Evolutionary conservation across 2,329 filamentous ascomycete genomes (phyloP).

Genomic region (Apiospora marii): DNA sequence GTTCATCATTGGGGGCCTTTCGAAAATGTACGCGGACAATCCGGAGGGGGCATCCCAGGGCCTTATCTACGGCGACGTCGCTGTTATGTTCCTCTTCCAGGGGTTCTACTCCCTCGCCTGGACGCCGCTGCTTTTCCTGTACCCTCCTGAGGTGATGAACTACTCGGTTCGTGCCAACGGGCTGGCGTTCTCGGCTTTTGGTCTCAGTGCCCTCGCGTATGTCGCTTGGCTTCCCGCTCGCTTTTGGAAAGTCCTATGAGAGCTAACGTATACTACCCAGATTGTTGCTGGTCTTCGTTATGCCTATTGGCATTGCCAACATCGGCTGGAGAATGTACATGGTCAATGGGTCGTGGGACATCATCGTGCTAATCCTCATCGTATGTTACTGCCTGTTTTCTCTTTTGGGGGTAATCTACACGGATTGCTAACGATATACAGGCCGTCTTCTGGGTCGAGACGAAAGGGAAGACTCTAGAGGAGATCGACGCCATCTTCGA

Average conservation of each 20-base stretch:
- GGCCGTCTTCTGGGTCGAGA: slow-evolving; percentile 38
- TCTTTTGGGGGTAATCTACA: slow-evolving; percentile 31
- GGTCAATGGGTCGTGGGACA: slow-evolving; percentile 36
- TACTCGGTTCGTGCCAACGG: slow-evolving; percentile 39
- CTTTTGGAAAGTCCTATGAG: neutral
- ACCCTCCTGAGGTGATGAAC: slow-evolving; percentile 41
- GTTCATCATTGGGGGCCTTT: slow-evolving; percentile 30
- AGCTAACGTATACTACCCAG: neutral
- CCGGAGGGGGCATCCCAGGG: slow-evolving; percentile 32
- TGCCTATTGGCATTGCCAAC: slow-evolving; percentile 33
- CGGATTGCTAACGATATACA: neutral
- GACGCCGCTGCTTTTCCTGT: slow-evolving; percentile 39
- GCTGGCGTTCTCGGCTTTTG: slow-evolving; percentile 42
- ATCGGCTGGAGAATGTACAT: slow-evolving; percentile 37
- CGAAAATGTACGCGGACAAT: slow-evolving; percentile 30
- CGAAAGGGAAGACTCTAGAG: slow-evolving; percentile 32
- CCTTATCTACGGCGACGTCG: slow-evolving; percentile 29
- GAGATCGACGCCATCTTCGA: slow-evolving; percentile 33
- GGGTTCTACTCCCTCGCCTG: slow-evolving; percentile 39
- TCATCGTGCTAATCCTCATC: slow-evolving; percentile 24
- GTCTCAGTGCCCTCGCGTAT: slow-evolving; percentile 25
- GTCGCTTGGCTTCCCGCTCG: slow-evolving; percentile 47
- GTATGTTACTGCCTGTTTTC: slow-evolving; percentile 35
- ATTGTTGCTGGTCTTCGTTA: slow-evolving; percentile 39
- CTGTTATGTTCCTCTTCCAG: slow-evolving; percentile 41